Evolutionary conservation across 352 stramenopile species (phyloP), one percentile per base, ranked within the genome.

Genomic region (Phytophthora brassicae): DNA sequence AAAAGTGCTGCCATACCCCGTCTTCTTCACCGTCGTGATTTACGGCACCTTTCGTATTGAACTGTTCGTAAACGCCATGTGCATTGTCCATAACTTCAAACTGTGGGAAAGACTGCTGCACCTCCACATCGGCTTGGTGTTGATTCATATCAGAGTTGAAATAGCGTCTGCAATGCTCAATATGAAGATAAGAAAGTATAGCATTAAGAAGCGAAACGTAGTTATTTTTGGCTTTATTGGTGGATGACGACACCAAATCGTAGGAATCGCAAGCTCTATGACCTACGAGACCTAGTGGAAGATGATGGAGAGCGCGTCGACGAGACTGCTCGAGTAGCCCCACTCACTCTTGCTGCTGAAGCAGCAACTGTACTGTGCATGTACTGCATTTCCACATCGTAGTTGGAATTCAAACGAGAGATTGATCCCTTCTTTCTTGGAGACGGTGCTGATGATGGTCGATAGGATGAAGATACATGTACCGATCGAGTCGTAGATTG

Each of bases 311-410:
- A 56, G 13, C 57, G 51, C 36, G 31, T 50, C 19, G 22, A 24
- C 13, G 50, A 61, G 13, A 31, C 19, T 20, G 56, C 20, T 22
- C 51, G 64, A 58, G 45, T 48, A n/a, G 26, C 16, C 12, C 20
- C 57, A 42, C 38, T 50, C 23, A 47, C 43, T 56, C 48, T 58
- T n/a, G 45, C 54, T 11, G 52, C 52, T 4, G 60, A 47, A 6
- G 70, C 44, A 19, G 65, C 57, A 29, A 74, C 44, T 16, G 67
- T 56, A 45, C 72, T 83, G 24, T 70, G 66, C 53, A 85, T 64
- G 46, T 76, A 77, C 60, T 83, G 72, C 67, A 82, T 73, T 50
- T 88, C 79, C 31, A 88, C 74, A 41, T 84, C 62, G 22, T 62
- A 41, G 28, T 76, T 77, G 64, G 52, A 14, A 42, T 42, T 68